These are phyloP conservation scores for Solanum neorickii DNA, from an alignment of 257 asterid genomes.

Conservation along the genomic window DNA sequence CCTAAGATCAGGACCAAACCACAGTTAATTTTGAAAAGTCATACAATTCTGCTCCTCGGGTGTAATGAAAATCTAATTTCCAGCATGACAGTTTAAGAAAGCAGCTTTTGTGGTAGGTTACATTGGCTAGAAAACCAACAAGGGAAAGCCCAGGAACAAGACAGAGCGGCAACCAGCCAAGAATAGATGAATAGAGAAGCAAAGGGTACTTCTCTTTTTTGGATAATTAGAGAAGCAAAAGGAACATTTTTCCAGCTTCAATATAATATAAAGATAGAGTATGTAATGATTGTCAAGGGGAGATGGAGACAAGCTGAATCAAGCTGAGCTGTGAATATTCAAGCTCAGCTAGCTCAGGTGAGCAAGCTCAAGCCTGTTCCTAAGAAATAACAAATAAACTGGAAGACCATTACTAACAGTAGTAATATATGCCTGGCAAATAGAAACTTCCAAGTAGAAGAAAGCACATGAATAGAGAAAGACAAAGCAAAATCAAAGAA, in stretches of 20 bases:
- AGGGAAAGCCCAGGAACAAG: background rate
- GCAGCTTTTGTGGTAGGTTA: background rate
- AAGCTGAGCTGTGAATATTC: background rate
- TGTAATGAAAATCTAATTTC: background rate
- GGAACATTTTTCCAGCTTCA: background rate
- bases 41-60: background rate
- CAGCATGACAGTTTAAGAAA: background rate
- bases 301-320: background rate
- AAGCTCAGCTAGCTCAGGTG: background rate
- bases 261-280: background rate
- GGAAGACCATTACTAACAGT: background rate
- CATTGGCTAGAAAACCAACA: background rate
- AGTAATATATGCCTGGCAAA: background rate
- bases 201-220: background rate
- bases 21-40: background rate
- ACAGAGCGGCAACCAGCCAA: background rate
- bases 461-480: background rate
- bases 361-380: background rate
- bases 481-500: background rate
- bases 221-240: background rate
- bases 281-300: background rate
- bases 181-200: background rate
- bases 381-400: background rate
- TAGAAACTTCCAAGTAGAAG: background rate
- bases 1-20: conserved; percentile 26